Evolutionary conservation across 2,329 filamentous ascomycete species (phyloP).

Genomic region (Pseudodiploospora longispora): DNA sequence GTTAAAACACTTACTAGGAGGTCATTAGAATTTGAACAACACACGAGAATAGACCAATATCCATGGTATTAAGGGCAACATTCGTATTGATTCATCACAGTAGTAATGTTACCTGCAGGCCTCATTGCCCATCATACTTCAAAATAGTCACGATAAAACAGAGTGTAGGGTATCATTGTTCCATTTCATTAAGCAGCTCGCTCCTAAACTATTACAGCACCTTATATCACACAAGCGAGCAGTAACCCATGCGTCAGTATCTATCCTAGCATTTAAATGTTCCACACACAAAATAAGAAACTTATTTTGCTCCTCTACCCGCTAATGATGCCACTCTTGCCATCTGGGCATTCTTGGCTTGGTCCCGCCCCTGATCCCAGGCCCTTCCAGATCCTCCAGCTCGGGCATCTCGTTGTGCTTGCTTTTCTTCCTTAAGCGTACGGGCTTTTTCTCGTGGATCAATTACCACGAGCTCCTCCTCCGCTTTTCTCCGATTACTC

Average conservation of each 20-base stretch:
- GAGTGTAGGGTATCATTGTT: no score
- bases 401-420: conserved; percentile 47
- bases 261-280: no score
- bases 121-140: neutral
- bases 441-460: conserved; percentile 79
- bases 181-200: no score
- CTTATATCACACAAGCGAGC: no score
- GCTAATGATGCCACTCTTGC: conserved; percentile 44
- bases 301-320: conserved; percentile 48
- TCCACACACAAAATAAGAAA: neutral
- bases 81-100: neutral
- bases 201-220: no score
- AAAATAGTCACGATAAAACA: no score
- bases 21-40: no score
- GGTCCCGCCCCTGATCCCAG: conserved; percentile 42
- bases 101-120: neutral
- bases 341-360: conserved; percentile 49
- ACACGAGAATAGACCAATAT: no score
- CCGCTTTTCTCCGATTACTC: conserved; percentile 81
- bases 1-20: no score
- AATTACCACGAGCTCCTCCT: conserved; percentile 86
- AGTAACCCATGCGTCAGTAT: no score
- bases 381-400: conserved; percentile 46
- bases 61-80: neutral
- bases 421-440: conserved; percentile 59